Evolutionary conservation across 495 filamentous ascomycete genomes (phyloP), one percentile per base, ranked within the genome.

Genomic region (Lasiosphaeria hispida): DNA sequence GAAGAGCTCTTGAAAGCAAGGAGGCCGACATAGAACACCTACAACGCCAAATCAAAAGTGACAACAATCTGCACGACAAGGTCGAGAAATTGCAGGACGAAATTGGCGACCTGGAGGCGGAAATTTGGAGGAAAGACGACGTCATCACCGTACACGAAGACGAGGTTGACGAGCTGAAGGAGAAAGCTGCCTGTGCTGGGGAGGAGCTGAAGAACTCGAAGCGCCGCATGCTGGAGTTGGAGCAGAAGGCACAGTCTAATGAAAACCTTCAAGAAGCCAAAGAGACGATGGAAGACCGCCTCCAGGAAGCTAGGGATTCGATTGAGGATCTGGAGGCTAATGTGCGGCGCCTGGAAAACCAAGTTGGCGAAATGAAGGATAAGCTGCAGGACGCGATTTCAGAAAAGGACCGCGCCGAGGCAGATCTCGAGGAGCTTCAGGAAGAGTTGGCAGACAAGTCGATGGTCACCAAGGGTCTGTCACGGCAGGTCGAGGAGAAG

Each of bases 401-500:
- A 17, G 80, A 86, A 48, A 89, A 87, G 55, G 74, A 75, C 33
- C 74, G 75, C n/a, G 78, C 79, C 14, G 75, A 83, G 63, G 75
- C 74, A 18, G 78, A 86, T 52, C 67, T 87, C 4, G 80, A 85
- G 53, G 78, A 91, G 67, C 70, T 94, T 15, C 86, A 86, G 48
- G 86, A 89, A 44, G 88, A 93, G 61, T 84, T 91, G 78, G 78
- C 86, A 7, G 86, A 91, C 67, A 92, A 90, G 66, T 91, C 87
- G 0, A 80, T 92, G 53, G 85, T 82, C 18, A 87, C 87, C 30
- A 92, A 87, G 66, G 87, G 86, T n/a, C 76, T 90, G 11, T 86
- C 83, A 47, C 81, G 87, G 38, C 88, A 91, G 70, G 81, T 89
- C 14, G 89, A 92, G 63, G 85, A 89, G 55, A 86, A 85, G 66